Conservation (phyloP, 1,139 yeast species). For the Hemisphaericaspora xylofermentans region DNA sequence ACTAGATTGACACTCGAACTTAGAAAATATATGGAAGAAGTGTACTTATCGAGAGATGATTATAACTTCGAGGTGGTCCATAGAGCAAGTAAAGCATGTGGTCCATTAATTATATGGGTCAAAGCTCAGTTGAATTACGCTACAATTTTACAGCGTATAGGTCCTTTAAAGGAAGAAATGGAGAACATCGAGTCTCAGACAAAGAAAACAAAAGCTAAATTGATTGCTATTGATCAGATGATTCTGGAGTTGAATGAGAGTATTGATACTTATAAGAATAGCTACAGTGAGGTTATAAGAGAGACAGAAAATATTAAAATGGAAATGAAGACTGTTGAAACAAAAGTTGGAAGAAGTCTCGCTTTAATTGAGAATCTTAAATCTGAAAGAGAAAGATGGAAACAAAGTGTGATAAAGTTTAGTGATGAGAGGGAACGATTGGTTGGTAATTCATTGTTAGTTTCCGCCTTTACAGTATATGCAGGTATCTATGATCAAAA, state of each 20-base stretch:
- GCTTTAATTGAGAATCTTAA: constrained; percentile 62
- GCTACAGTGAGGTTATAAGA: constrained; percentile 71
- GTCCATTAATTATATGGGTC: constrained; percentile 89
- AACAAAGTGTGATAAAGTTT: constrained; percentile 52
- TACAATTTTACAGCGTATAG: constrained; percentile 64
- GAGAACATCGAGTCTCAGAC: constrained; percentile 57
- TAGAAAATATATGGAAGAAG: constrained; percentile 54
- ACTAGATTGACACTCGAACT: constrained; percentile 54
- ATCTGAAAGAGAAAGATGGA: constrained; percentile 79
- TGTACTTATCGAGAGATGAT: constrained; percentile 61
- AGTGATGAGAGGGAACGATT: constrained; percentile 44
- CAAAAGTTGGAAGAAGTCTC: constrained; percentile 63
- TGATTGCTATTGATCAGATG: constrained; percentile 81
- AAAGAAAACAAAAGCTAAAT: constrained; percentile 59
- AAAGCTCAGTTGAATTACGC: constrained; percentile 79
- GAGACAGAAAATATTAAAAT: constrained; percentile 73
- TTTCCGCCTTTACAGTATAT: constrained; percentile 63
- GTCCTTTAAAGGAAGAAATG: constrained; percentile 75
- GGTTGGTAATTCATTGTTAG: constrained; percentile 64
- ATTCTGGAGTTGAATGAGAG: constrained; percentile 68
- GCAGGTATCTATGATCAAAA: constrained; percentile 61
- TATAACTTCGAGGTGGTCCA: constrained; percentile 74
- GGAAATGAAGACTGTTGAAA: constrained; percentile 65
- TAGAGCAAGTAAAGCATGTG: constrained; percentile 94
- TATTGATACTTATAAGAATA: constrained; percentile 65